A percentile compares a stretch with the other conserved stretches of the same genome.
phyloP scores from a whole-genome alignment of 805 yeast species.

The Yamadazyma akitaensis region DNA sequence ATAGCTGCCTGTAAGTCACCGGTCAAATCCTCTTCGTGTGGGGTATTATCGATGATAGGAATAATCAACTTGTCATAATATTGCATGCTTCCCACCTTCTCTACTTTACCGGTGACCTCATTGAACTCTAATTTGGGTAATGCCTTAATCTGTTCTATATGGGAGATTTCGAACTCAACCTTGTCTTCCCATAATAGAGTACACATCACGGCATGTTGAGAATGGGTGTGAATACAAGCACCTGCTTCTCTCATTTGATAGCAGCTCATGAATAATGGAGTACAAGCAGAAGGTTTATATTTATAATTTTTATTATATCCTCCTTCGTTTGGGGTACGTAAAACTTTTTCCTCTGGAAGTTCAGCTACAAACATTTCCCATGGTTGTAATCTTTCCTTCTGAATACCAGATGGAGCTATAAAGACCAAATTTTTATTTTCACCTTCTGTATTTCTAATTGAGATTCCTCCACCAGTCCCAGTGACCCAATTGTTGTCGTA shows the following conservation, averaged over 20 bases:
- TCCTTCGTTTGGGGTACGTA: constrained; percentile 54
- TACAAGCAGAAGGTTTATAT: constrained; percentile 89
- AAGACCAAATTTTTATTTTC: constrained; percentile 49
- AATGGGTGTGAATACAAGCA: constrained; percentile 94
- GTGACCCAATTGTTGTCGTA: constrained; percentile 87
- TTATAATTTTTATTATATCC: constrained; percentile 38
- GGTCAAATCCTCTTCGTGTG: constrained; percentile 81
- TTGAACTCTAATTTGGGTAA: constrained; percentile 53
- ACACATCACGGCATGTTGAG: constrained; percentile 81
- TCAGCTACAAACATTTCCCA: constrained; percentile 78
- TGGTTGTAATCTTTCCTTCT: constrained; percentile 83
- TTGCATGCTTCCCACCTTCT: constrained; percentile 64
- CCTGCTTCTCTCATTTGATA: constrained; percentile 70
- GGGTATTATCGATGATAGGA: constrained; percentile 89
- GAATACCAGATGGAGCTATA: constrained; percentile 95
- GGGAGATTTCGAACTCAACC: constrained; percentile 67
- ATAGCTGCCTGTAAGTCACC: constrained; percentile 64
- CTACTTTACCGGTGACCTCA: constrained; percentile 35
- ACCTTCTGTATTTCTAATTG: constrained; percentile 52
- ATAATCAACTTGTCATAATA: constrained; percentile 73
- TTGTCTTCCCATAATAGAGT: constrained; percentile 62
- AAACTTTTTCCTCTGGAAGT: constrained; percentile 45
- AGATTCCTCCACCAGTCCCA: constrained; percentile 95
- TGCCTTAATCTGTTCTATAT: constrained; percentile 92
- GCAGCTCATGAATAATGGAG: constrained; percentile 80